Evolutionary conservation across 176 grass and related monocot genomes (phyloP).

Genomic region (Eleusine indica): DNA sequence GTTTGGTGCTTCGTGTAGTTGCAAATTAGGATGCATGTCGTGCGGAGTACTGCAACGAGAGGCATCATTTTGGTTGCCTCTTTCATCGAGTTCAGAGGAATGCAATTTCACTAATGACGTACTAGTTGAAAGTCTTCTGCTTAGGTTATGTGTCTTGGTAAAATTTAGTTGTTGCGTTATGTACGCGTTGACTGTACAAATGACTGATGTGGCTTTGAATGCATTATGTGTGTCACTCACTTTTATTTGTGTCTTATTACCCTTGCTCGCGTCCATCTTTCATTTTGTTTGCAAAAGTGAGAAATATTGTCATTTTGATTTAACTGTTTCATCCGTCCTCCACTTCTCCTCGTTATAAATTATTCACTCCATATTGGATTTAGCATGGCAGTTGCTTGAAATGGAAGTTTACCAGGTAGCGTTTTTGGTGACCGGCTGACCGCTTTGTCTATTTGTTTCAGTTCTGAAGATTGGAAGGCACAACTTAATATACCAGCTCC

Average conservation of each 20-base stretch:
- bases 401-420: background rate
- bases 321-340: background rate
- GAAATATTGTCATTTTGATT: constrained; percentile 18
- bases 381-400: background rate
- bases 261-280: background rate
- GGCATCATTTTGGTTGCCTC: background rate
- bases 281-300: background rate
- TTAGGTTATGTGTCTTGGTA: background rate
- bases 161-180: background rate
- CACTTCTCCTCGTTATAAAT: background rate
- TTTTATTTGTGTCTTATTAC: background rate
- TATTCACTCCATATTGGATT: constrained; percentile 3
- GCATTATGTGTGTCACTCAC: background rate
- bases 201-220: background rate
- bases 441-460: constrained; percentile 39
- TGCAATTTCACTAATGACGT: background rate
- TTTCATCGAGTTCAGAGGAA: background rate
- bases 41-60: background rate
- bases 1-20: constrained; percentile 14
- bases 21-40: background rate
- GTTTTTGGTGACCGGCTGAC: background rate
- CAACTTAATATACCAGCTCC: constrained; percentile 68
- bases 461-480: constrained; percentile 70
- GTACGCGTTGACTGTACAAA: background rate
- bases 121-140: background rate